Conservation (phyloP, 139 green algal genomes). For the Gonium pectorale region DNA sequence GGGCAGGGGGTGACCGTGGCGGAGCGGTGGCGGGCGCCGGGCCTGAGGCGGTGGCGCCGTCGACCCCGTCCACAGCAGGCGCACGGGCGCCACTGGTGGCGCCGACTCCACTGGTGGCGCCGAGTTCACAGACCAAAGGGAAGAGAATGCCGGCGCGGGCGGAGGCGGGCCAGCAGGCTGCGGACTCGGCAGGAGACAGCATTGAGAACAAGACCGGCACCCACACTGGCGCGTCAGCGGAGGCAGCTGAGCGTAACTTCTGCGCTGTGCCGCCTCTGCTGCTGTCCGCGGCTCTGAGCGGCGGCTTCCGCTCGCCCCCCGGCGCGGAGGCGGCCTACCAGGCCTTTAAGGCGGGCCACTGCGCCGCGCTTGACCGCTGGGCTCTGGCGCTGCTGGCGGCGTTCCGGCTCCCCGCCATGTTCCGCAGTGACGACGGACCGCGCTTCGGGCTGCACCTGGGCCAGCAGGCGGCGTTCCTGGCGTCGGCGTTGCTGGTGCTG, state of each 20-base stretch:
- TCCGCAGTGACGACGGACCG: no score
- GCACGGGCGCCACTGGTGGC: neutral
- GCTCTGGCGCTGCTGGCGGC: neutral
- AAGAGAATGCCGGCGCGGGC: neutral
- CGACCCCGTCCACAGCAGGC: no score
- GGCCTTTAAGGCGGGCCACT: neutral
- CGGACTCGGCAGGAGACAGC: no score
- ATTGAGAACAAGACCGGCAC: neutral
- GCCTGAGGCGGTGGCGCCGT: neutral
- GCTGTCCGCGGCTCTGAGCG: neutral
- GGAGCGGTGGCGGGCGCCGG: neutral
- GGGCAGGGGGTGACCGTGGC: neutral
- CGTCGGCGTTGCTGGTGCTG: neutral
- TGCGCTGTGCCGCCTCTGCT: neutral
- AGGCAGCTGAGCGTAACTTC: neutral
- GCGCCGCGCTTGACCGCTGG: neutral
- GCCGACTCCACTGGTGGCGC: neutral
- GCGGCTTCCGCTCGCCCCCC: slow-evolving; percentile 3
- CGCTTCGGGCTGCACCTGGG: neutral
- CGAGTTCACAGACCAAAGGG: no score
- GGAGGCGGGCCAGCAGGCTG: neutral
- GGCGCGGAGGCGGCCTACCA: neutral
- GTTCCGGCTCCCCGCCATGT: neutral
- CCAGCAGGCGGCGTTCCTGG: neutral
- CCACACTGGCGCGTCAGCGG: neutral